Evolutionary conservation across 2,329 filamentous ascomycete genomes (phyloP), one percentile per base, ranked within the genome.

Genomic region (Fusarium xyrophilum): DNA sequence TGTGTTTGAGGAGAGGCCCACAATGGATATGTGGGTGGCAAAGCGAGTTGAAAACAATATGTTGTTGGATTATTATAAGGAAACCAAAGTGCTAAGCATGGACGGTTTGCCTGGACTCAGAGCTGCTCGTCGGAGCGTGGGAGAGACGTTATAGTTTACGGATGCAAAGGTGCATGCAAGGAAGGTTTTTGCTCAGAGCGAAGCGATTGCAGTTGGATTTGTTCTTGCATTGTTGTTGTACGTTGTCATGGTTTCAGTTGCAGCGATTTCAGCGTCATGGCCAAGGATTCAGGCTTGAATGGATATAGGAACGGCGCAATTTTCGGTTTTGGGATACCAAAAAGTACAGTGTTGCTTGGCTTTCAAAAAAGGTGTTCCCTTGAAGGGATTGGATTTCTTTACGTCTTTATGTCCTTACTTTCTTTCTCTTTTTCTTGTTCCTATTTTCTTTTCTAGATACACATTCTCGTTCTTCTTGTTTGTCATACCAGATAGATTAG

Each of bases 91-190:
- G 5, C 68, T 73, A 47, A 88, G 85, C 74, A 79, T 90, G 44
- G 88, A 90, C 67, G 86, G 86, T 3, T 77, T 89, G 23, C 85
- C 87, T 0, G 88, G 87, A 0, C 73, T 91, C 69, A 82, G 79
- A 58, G 79, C 79, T 8, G 88, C 87, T 25, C 80, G 87, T 65
- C 79, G 81, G 44, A 82, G 81, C 30, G 76, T 76, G 5, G 85
- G 85, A 5, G 80, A 88, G 76, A 77, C 75, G 62, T 59, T 87
- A 40, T 81, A 80, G 73, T 30, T 83, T 19, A 80, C 80, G 21
- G 81, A 86, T 51, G 65, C 69, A 35, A 73, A 69, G 40, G 74
- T 76, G 14, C 69, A 73, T 60, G 40, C 63, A 39, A 68, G 25
- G 44, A 74, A 74, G 52, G 56, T 77, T 42, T 59, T 70, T 17